phyloP scores from a whole-genome alignment of 805 yeast genomes.

The Saccharomycopsis capsularis region DNA sequence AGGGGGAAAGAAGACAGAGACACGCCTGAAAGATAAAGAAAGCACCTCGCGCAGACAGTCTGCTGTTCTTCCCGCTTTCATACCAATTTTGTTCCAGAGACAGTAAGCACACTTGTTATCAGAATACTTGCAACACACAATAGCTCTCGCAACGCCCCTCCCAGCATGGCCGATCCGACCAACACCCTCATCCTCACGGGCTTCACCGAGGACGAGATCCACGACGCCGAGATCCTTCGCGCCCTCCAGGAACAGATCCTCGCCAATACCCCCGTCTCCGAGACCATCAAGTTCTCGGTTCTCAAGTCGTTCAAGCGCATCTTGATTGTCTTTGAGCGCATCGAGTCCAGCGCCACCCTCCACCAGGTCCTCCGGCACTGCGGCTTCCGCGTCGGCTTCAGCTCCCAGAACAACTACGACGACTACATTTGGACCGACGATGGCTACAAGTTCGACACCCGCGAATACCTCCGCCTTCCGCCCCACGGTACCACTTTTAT shows the following conservation, averaged over 20 bases:
- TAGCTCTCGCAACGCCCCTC: too few species aligned
- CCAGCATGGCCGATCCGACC: conserved; percentile 17
- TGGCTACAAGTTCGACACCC: conserved; percentile 18
- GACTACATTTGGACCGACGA: conserved; percentile 16
- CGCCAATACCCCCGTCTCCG: conserved; percentile 15
- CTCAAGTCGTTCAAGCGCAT: conserved; percentile 26
- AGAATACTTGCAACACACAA: too few species aligned
- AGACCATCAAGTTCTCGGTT: conserved; percentile 27
- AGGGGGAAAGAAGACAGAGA: too few species aligned
- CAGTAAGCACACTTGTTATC: too few species aligned
- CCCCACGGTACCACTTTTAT: conserved; percentile 21
- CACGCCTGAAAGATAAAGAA: too few species aligned
- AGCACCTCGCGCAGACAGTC: too few species aligned
- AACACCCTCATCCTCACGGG: conserved; percentile 28
- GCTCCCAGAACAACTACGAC: conserved; percentile 19
- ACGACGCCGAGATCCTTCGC: conserved; percentile 21
- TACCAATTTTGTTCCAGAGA: too few species aligned
- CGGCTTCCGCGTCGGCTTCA: conserved; percentile 20
- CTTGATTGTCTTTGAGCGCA: conserved; percentile 24
- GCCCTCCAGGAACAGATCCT: conserved; percentile 26
- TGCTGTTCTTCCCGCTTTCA: too few species aligned
- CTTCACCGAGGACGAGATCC: conserved; percentile 20
- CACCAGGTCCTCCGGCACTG: conserved; percentile 13
- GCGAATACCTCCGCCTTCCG: conserved; percentile 20
- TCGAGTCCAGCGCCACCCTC: conserved; percentile 8